phyloP scores from a whole-genome alignment of 2,329 filamentous ascomycete species.

The Colletotrichum horii region DNA sequence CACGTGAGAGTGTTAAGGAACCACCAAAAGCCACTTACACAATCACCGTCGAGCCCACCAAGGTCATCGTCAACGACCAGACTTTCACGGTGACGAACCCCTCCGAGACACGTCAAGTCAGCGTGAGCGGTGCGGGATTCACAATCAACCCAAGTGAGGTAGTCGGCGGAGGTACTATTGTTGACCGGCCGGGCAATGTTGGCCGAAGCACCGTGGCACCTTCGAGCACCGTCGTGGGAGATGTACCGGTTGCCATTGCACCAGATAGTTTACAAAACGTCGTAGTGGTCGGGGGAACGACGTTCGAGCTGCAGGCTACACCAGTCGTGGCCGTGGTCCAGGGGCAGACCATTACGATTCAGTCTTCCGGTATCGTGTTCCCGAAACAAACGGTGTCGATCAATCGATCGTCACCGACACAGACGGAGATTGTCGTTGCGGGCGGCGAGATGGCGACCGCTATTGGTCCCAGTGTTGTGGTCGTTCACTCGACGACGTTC shows the following conservation, averaged over 20 bases:
- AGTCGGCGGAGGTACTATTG: conserved; percentile 47
- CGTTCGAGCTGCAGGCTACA: conserved; percentile 43
- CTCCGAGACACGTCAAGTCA: conserved; percentile 45
- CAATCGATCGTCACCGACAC: conserved; percentile 31
- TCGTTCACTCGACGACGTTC: conserved; percentile 48
- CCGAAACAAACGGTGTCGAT: conserved; percentile 40
- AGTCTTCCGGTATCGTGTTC: conserved; percentile 36
- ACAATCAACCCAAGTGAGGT: conserved; percentile 53
- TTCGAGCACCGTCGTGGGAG: conserved; percentile 42
- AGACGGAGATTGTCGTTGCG: conserved; percentile 49
- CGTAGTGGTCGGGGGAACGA: conserved; percentile 46
- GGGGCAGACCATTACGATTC: conserved; percentile 38
- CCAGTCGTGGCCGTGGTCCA: conserved; percentile 40
- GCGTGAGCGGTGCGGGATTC: conserved; percentile 47
- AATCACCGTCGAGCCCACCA: conserved; percentile 47
- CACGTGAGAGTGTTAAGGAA: neutral
- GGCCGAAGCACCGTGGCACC: conserved; percentile 20
- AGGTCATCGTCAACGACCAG: conserved; percentile 52
- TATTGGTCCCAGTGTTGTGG: conserved; percentile 43
- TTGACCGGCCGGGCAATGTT: conserved; percentile 42
- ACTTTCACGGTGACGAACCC: conserved; percentile 46
- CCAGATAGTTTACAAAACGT: conserved; percentile 33
- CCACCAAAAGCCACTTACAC: conserved; percentile 32
- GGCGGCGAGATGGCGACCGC: conserved; percentile 54
- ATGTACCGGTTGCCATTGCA: conserved; percentile 45